phyloP scores from a whole-genome alignment of 2,329 filamentous ascomycete genomes.

The Penicillium olsonii region DNA sequence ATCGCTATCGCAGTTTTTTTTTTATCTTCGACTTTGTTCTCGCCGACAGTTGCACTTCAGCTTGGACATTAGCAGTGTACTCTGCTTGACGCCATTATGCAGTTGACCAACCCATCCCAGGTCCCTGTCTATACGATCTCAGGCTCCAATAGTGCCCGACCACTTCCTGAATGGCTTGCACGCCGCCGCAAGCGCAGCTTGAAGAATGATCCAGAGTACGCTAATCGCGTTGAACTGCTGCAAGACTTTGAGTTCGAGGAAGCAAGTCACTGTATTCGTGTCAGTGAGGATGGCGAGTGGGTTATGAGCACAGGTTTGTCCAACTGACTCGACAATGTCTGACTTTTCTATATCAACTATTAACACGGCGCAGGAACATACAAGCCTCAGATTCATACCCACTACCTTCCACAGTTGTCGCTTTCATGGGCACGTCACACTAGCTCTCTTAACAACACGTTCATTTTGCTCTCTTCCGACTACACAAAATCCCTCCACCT shows the following conservation, averaged over 20 bases:
- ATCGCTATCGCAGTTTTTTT: conserved; percentile 33
- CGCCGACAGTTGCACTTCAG: conserved; percentile 10
- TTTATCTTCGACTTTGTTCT: conserved; percentile 19
- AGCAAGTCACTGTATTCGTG: conserved; percentile 83
- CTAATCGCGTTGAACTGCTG: conserved; percentile 88
- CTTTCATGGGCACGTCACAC: conserved; percentile 95
- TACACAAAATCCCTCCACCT: conserved; percentile 94
- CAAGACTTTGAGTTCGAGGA: conserved; percentile 99
- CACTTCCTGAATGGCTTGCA: conserved; percentile 93
- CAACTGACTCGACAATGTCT: neutral
- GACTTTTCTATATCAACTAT: conserved; percentile 12
- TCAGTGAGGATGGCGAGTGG: conserved; percentile 96
- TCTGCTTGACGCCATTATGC: conserved; percentile 40
- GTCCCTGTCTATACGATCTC: conserved; percentile 95
- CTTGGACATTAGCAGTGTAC: conserved; percentile 7
- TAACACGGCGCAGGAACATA: conserved; percentile 55
- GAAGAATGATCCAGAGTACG: conserved; percentile 90
- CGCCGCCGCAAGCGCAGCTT: conserved; percentile 84
- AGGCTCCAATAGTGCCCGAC: conserved; percentile 81
- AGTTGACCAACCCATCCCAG: conserved; percentile 66
- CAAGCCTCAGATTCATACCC: conserved; percentile 88
- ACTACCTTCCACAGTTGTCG: conserved; percentile 88
- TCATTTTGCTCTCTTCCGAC: conserved; percentile 82
- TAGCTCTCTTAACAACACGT: conserved; percentile 85
- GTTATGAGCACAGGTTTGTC: conserved; percentile 82